phyloP scores from a whole-genome alignment of 192 early-diverging fungal genomes.

The Diversispora epigaea region DNA sequence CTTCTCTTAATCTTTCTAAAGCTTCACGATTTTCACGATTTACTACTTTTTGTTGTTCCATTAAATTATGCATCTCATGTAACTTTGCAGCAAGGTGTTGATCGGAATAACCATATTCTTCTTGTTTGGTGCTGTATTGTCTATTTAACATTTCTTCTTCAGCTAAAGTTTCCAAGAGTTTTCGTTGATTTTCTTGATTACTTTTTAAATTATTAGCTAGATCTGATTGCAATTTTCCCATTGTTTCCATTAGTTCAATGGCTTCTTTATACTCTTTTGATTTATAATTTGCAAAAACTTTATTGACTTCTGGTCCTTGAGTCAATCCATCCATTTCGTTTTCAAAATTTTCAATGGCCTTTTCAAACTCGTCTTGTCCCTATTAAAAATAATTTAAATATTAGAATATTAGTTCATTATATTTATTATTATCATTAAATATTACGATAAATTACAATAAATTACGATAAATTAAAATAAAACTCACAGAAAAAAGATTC shows the following conservation, averaged over 20 bases:
- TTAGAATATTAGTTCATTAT: background rate
- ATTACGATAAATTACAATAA: background rate
- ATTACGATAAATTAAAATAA: background rate
- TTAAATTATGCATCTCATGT: no score
- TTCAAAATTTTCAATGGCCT: constrained; percentile 15
- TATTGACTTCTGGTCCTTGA: constrained; percentile 9
- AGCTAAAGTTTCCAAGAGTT: background rate
- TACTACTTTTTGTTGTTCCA: no score
- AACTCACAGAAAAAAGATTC: background rate
- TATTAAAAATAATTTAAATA: background rate
- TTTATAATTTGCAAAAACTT: background rate
- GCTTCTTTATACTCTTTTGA: constrained; percentile 9
- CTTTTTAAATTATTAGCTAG: background rate
- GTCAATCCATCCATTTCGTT: background rate
- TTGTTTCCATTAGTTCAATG: background rate
- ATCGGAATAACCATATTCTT: no score
- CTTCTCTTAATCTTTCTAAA: no score
- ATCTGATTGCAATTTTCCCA: background rate
- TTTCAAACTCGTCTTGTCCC: constrained; percentile 6
- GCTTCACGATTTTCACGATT: no score
- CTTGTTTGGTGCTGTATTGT: no score
- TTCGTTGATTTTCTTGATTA: background rate
- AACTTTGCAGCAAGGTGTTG: no score
- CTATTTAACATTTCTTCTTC: background rate
- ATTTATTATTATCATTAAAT: background rate